Evolutionary conservation across 148 eudicot genomes (phyloP).

Genomic region (Agrostemma githago): DNA sequence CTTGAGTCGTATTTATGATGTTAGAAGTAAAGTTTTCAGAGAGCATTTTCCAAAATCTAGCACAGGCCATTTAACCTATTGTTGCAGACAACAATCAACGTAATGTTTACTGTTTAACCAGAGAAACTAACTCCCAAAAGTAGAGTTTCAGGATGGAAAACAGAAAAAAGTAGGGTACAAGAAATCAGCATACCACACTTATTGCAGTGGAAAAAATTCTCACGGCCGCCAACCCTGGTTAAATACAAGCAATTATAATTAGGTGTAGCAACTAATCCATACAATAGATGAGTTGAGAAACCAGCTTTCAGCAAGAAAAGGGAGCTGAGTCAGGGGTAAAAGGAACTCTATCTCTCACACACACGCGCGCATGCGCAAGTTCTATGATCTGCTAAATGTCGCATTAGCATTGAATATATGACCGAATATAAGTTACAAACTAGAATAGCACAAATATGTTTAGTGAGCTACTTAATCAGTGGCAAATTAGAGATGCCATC

Average conservation of each 20-base stretch:
- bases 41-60: too few relatives aligned
- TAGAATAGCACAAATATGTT: background rate
- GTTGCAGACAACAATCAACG: background rate
- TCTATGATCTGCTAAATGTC: background rate
- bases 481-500: background rate
- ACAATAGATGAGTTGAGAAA: background rate
- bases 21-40: too few relatives aligned
- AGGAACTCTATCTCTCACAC: background rate
- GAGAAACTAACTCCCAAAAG: background rate
- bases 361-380: background rate
- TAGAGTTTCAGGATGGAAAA: background rate
- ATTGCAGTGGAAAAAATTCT: slow-evolving; percentile 90
- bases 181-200: slow-evolving; percentile 69
- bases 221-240: slow-evolving; percentile 86
- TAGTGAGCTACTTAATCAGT: background rate
- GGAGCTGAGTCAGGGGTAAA: background rate
- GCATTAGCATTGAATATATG: background rate
- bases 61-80: background rate
- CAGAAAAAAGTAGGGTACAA: background rate
- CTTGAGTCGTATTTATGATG: too few relatives aligned
- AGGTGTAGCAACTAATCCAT: background rate
- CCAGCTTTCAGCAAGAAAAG: background rate
- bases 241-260: background rate
- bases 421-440: background rate
- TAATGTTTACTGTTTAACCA: background rate